A percentile compares a stretch with the other conserved stretches of the same genome.
Evolutionary conservation across 208 protist species (phyloP).

Genomic region (Trypanosoma rangeli): DNA sequence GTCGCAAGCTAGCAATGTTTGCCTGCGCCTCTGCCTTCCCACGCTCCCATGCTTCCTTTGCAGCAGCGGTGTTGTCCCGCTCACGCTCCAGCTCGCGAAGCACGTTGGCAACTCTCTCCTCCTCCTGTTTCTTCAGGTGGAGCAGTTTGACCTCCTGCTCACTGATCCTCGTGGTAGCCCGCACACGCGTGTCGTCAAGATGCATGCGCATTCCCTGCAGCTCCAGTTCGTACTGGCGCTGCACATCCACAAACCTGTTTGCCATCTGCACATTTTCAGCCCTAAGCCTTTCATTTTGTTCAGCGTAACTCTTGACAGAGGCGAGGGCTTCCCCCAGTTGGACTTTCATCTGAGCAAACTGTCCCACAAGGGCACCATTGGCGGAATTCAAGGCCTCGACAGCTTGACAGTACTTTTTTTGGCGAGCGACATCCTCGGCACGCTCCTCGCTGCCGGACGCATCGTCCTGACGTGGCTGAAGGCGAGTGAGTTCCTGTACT

Average conservation of each 20-base stretch:
- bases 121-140: conserved; percentile 16
- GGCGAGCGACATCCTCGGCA: neutral
- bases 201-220: conserved; percentile 27
- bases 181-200: conserved; percentile 24
- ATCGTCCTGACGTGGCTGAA: conserved; percentile 2
- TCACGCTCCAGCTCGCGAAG: conserved; percentile 4
- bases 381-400: conserved; percentile 3
- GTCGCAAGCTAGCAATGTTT: neutral
- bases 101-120: neutral
- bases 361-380: conserved; percentile 6
- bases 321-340: conserved; percentile 18
- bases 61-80: neutral
- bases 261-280: conserved; percentile 17
- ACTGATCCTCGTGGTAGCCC: neutral
- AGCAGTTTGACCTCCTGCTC: conserved; percentile 22
- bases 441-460: neutral
- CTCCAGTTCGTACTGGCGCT: conserved; percentile 25
- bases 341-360: conserved; percentile 13
- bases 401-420: neutral
- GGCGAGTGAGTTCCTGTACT: conserved; percentile 1
- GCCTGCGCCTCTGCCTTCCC: neutral
- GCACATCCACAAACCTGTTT: conserved; percentile 16
- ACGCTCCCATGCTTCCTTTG: neutral
- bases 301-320: neutral
- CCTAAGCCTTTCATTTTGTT: conserved; percentile 19